A percentile compares a stretch with the other conserved stretches of the same genome.
phyloP scores from a whole-genome alignment of 1,284 basidiomycete genomes.

The Grifola frondosa region DNA sequence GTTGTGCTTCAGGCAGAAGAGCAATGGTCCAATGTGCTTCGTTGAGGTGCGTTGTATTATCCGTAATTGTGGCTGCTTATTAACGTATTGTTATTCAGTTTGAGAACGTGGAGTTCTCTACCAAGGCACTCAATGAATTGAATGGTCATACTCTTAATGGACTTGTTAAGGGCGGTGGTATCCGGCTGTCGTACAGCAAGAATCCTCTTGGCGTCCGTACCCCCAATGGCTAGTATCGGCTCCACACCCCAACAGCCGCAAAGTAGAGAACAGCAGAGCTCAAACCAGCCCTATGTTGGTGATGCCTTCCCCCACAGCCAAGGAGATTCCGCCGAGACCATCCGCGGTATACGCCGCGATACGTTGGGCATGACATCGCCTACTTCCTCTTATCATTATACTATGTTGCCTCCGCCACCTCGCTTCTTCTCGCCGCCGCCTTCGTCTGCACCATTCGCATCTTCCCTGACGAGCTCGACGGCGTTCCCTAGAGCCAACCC shows the following conservation, averaged over 20 bases:
- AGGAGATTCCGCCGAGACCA: conserved; percentile 35
- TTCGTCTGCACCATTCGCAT: conserved; percentile 38
- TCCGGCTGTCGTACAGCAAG: conserved; percentile 95
- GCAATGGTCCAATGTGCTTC: conserved; percentile 96
- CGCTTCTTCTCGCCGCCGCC: conserved; percentile 35
- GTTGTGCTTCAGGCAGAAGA: conserved; percentile 93
- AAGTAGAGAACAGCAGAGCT: conserved; percentile 22
- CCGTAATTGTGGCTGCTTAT: conserved; percentile 3
- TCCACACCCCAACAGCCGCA: conserved; percentile 55
- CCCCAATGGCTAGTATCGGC: conserved; percentile 56
- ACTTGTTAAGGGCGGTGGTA: conserved; percentile 91
- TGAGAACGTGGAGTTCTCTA: conserved; percentile 84
- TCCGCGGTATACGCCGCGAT: conserved; percentile 35
- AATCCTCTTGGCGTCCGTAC: conserved; percentile 88
- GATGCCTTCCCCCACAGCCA: conserved; percentile 42
- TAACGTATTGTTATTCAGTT: conserved; percentile 54
- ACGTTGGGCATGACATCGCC: conserved; percentile 42
- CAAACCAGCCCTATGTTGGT: conserved; percentile 29
- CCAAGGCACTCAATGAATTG: conserved; percentile 83
- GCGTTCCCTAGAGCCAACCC: conserved; percentile 36
- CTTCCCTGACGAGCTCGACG: conserved; percentile 30
- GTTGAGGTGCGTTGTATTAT: conserved; percentile 67
- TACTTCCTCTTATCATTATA: conserved; percentile 45
- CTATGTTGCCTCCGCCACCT: conserved; percentile 57
- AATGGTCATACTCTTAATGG: conserved; percentile 92